These are phyloP conservation scores for Passalora sequoiae DNA, from an alignment of 2,329 filamentous ascomycete species.

Conservation along the genomic window DNA sequence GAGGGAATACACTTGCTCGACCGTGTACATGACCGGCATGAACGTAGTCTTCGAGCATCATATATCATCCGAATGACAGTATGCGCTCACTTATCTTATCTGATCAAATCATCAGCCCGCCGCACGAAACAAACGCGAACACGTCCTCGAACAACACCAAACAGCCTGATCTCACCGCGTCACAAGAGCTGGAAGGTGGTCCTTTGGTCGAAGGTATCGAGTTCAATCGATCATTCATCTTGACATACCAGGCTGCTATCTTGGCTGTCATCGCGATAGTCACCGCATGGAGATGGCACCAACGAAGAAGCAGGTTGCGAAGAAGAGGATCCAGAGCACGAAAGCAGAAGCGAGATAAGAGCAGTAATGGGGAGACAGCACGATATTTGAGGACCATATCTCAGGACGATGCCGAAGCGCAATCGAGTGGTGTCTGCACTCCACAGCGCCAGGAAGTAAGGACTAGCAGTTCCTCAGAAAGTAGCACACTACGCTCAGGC, in stretches of 20 bases:
- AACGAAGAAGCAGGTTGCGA: constrained; percentile 5
- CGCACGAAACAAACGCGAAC: too few relatives aligned
- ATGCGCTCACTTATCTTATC: too few relatives aligned
- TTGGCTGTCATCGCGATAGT: constrained; percentile 36
- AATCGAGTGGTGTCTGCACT: not conserved
- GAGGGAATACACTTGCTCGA: too few relatives aligned
- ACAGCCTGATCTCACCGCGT: too few relatives aligned
- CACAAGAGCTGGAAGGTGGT: not conserved
- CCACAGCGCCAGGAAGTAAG: constrained; percentile 3
- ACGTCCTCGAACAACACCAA: too few relatives aligned
- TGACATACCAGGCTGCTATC: constrained; percentile 39
- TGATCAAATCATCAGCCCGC: too few relatives aligned
- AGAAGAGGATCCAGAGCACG: constrained; percentile 9
- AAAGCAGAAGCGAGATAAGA: constrained; percentile 6
- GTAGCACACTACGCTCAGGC: constrained; percentile 36
- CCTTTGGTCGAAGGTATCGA: constrained; percentile 11
- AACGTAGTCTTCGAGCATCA: too few relatives aligned
- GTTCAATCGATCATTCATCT: constrained; percentile 36
- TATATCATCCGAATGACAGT: too few relatives aligned
- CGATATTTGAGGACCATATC: not conserved
- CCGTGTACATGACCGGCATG: too few relatives aligned
- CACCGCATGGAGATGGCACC: constrained; percentile 27
- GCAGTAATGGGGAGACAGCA: not conserved
- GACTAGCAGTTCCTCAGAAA: constrained; percentile 38
- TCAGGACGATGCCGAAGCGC: not conserved